These are phyloP conservation scores for Canavalia gladiata DNA, from an alignment of 306 rosid species.

Conservation along the genomic window DNA sequence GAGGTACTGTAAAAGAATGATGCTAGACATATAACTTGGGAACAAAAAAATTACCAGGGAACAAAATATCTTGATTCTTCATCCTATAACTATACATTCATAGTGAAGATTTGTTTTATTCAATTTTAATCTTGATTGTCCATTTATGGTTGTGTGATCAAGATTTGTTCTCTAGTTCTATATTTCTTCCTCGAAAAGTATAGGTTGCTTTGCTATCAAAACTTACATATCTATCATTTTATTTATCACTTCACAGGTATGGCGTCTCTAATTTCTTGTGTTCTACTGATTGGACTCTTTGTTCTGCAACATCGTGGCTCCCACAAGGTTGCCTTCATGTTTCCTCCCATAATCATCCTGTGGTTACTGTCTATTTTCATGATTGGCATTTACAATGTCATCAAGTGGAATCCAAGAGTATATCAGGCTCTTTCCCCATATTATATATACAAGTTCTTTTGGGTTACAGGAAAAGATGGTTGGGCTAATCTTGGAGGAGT, in stretches of 20 bases:
- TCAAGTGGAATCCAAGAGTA: slow-evolving; percentile 78
- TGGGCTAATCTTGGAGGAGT: slow-evolving; percentile 86
- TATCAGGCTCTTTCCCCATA: slow-evolving; percentile 88
- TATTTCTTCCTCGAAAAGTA: slow-evolving; percentile 32
- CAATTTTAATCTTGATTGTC: too few species aligned
- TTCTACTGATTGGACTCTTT: slow-evolving; percentile 71
- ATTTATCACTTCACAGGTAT: slow-evolving; percentile 58
- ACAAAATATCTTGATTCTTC: too few species aligned
- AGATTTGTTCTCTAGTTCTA: background rate
- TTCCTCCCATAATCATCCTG: slow-evolving; percentile 75
- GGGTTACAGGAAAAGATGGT: slow-evolving; percentile 77
- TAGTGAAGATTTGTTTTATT: too few species aligned
- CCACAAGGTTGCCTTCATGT: slow-evolving; percentile 76
- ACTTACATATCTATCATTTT: slow-evolving; percentile 17
- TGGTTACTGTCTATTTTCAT: slow-evolving; percentile 74
- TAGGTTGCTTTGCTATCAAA: slow-evolving; percentile 42
- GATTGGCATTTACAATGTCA: slow-evolving; percentile 80
- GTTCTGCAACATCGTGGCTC: slow-evolving; percentile 89
- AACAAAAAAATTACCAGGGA: too few species aligned
- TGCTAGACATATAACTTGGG: too few species aligned
- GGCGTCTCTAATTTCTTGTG: slow-evolving; percentile 68
- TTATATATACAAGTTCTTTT: slow-evolving; percentile 75
- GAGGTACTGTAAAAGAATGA: too few species aligned
- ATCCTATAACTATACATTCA: too few species aligned
- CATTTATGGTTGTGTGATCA: too few species aligned